These are phyloP conservation scores for Phaffia australis DNA, from an alignment of 768 basidiomycete genomes.

Conservation along the genomic window DNA sequence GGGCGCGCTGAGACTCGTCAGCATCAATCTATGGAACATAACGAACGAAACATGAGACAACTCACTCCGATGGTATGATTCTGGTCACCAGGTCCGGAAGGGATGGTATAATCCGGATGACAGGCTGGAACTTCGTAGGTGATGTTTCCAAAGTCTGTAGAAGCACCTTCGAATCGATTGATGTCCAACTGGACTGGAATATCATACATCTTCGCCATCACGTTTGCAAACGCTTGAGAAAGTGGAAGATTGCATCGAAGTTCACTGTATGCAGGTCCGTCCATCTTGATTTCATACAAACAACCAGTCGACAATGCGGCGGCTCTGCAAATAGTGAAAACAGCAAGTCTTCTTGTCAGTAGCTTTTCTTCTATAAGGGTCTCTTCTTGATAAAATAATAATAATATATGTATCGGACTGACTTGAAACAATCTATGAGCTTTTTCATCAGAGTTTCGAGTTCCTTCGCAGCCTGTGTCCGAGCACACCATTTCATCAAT, in stretches of 20 bases:
- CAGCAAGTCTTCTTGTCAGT: not conserved
- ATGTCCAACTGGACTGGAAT: not conserved
- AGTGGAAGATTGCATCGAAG: conserved; percentile 22
- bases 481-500: conserved; percentile 37
- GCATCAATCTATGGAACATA: conserved; percentile 2
- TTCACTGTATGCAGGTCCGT: conserved; percentile 25
- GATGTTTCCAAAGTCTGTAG: conserved; percentile 16
- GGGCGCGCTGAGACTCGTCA: conserved; percentile 17
- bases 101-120: conserved; percentile 17
- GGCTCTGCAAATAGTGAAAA: conserved; percentile 18
- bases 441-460: conserved; percentile 4
- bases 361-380: not conserved
- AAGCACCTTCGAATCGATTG: not conserved
- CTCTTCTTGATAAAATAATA: too few relatives aligned
- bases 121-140: conserved; percentile 12
- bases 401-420: conserved; percentile 52
- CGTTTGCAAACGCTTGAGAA: conserved; percentile 11
- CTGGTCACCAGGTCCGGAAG: not conserved
- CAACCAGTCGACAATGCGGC: conserved; percentile 30
- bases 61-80: conserved; percentile 15
- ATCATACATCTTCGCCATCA: conserved; percentile 30
- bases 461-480: conserved; percentile 3
- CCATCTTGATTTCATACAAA: conserved; percentile 22
- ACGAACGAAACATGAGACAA: too few relatives aligned
- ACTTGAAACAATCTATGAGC: conserved; percentile 9